Evolutionary conservation across 768 basidiomycete genomes (phyloP).

Genomic region (Amanita molliuscula): DNA sequence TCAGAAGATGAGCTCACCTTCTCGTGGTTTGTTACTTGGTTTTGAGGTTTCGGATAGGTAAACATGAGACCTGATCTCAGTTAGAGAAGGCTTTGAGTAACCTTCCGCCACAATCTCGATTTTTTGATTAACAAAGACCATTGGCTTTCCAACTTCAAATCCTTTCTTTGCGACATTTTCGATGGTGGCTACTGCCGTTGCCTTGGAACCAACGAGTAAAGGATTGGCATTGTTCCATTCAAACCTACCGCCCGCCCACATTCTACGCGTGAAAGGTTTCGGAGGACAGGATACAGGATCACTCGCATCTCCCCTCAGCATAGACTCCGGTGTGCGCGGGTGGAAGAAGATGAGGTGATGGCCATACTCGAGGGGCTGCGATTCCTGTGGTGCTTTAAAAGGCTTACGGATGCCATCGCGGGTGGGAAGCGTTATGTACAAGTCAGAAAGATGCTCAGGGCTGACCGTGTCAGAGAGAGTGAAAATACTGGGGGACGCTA

Average conservation of each 20-base stretch:
- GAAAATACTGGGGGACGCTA: constrained; percentile 34
- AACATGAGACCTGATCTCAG: constrained; percentile 62
- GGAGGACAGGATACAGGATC: constrained; percentile 66
- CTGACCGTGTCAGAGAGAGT: constrained; percentile 38
- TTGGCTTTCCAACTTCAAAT: constrained; percentile 51
- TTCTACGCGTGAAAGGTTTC: constrained; percentile 61
- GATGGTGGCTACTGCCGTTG: constrained; percentile 37
- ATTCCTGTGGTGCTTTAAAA: constrained; percentile 29
- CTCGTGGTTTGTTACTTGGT: constrained; percentile 6
- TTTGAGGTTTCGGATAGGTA: constrained; percentile 31
- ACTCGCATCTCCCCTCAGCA: constrained; percentile 59
- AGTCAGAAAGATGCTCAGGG: constrained; percentile 48
- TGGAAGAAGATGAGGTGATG: constrained; percentile 75
- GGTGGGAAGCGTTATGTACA: constrained; percentile 64
- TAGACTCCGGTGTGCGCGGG: constrained; percentile 43
- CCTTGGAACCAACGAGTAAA: constrained; percentile 43
- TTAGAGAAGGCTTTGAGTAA: constrained; percentile 32
- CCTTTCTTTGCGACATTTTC: constrained; percentile 51
- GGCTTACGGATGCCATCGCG: constrained; percentile 45
- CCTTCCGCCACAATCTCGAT: constrained; percentile 42
- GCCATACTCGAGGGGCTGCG: constrained; percentile 41
- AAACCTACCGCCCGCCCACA: constrained; percentile 74
- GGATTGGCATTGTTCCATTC: constrained; percentile 41
- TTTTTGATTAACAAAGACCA: constrained; percentile 66
- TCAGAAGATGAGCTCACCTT: neutral